phyloP scores from a whole-genome alignment of 352 stramenopile species.

The Phytophthora meadii region DNA sequence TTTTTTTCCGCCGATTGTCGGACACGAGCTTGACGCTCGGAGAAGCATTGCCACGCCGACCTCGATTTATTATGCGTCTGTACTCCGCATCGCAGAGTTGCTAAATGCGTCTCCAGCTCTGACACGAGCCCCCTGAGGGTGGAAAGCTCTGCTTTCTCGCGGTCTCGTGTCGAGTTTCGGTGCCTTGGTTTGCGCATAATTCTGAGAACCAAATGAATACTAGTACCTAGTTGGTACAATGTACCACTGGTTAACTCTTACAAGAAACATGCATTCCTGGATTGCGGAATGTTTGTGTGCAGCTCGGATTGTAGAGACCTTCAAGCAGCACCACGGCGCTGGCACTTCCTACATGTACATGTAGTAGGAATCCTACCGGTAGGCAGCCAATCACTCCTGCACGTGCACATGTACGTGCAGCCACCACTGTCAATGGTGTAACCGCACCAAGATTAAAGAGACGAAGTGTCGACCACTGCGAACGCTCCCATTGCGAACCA shows the following conservation, averaged over 20 bases:
- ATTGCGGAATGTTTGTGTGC: constrained; percentile 2
- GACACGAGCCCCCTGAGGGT: constrained; percentile 20
- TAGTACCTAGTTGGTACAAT: too few species aligned
- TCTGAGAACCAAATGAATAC: too few species aligned
- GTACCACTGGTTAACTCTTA: too few species aligned
- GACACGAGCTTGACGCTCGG: constrained; percentile 22
- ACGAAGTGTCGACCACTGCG: too few species aligned
- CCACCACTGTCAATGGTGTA: too few species aligned
- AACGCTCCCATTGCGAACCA: too few species aligned
- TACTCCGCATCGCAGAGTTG: not conserved
- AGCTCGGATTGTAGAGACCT: not conserved
- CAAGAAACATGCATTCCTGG: too few species aligned
- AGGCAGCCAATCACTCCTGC: too few species aligned
- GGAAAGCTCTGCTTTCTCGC: constrained; percentile 28
- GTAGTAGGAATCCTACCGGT: too few species aligned
- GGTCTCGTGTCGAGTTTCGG: constrained; percentile 42
- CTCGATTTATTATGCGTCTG: not conserved
- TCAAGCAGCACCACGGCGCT: not conserved
- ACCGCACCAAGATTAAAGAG: too few species aligned
- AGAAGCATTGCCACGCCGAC: constrained; percentile 21
- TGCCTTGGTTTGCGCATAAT: constrained; percentile 13
- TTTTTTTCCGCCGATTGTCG: constrained; percentile 6
- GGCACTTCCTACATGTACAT: too few species aligned
- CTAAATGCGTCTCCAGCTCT: constrained; percentile 26
- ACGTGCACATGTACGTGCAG: too few species aligned